These are phyloP conservation scores for Turritis glabra DNA, from an alignment of 345 rosid species.

Conservation along the genomic window DNA sequence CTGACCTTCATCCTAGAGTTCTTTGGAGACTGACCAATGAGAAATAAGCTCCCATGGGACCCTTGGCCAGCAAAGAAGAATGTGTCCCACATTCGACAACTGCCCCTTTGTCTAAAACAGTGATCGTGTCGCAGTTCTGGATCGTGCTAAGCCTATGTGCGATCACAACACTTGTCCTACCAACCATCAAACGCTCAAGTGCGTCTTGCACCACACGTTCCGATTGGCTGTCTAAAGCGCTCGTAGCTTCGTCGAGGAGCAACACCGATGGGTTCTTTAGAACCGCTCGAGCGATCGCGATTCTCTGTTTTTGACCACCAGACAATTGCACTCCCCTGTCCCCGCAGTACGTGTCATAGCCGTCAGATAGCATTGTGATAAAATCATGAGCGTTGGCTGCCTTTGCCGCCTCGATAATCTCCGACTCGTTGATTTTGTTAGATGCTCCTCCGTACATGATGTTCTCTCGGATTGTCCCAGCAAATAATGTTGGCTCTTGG, in stretches of 20 bases:
- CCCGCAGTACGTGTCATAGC: constrained; percentile 59
- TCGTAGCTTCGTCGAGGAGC: constrained; percentile 66
- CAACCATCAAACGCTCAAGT: constrained; percentile 60
- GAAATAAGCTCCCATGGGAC: constrained; percentile 49
- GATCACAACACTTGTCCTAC: constrained; percentile 65
- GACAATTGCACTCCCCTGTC: constrained; percentile 61
- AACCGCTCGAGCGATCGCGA: constrained; percentile 65
- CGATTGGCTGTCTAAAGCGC: constrained; percentile 62
- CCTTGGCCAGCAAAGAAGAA: constrained; percentile 48
- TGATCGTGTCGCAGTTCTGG: constrained; percentile 52
- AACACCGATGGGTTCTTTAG: constrained; percentile 51
- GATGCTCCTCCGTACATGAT: background rate
- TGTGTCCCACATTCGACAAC: constrained; percentile 61
- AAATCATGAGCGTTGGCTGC: constrained; percentile 71
- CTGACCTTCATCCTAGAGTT: background rate
- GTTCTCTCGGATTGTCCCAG: background rate
- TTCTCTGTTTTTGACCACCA: constrained; percentile 62
- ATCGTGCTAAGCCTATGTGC: constrained; percentile 61
- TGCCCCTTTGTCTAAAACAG: constrained; percentile 55
- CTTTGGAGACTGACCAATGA: constrained; percentile 49
- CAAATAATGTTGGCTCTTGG: constrained; percentile 54
- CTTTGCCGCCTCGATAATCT: constrained; percentile 40
- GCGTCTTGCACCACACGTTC: constrained; percentile 66
- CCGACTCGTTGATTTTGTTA: constrained; percentile 37
- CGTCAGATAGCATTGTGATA: constrained; percentile 45